phyloP scores from a whole-genome alignment of 352 stramenopile genomes.

The Aphanomyces euteiches region DNA sequence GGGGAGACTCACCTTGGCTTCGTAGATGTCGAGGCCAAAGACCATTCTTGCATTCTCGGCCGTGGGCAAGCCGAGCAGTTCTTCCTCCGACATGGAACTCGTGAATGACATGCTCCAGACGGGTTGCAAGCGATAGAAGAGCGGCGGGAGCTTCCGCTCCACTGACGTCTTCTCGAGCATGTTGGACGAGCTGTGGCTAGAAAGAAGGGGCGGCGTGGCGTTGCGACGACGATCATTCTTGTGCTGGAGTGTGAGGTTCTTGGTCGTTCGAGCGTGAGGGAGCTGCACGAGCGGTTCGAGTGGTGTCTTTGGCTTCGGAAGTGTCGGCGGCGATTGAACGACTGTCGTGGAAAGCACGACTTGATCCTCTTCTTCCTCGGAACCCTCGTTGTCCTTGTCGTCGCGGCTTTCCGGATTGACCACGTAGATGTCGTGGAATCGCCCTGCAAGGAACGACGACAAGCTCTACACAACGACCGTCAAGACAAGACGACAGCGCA shows the following conservation, averaged over 20 bases:
- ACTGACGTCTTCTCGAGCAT: background rate
- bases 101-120: constrained; percentile 20
- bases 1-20: constrained; percentile 8
- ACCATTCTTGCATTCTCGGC: constrained; percentile 19
- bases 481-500: background rate
- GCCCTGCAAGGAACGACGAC: constrained; percentile 17
- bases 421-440: constrained; percentile 27
- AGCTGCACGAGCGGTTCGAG: background rate
- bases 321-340: too few species aligned
- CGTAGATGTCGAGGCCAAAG: constrained; percentile 30
- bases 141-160: constrained; percentile 19
- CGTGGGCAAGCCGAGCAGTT: constrained; percentile 10
- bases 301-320: background rate
- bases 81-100: constrained; percentile 13
- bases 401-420: background rate
- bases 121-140: constrained; percentile 20
- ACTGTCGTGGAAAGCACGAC: too few species aligned
- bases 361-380: background rate
- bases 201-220: background rate
- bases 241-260: too few species aligned
- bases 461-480: constrained; percentile 14
- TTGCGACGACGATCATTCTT: too few species aligned
- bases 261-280: background rate
- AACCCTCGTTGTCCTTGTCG: background rate
- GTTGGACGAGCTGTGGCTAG: background rate